Evolutionary conservation across 2,329 filamentous ascomycete species (phyloP).

Genomic region (Ascosphaera aggregata): DNA sequence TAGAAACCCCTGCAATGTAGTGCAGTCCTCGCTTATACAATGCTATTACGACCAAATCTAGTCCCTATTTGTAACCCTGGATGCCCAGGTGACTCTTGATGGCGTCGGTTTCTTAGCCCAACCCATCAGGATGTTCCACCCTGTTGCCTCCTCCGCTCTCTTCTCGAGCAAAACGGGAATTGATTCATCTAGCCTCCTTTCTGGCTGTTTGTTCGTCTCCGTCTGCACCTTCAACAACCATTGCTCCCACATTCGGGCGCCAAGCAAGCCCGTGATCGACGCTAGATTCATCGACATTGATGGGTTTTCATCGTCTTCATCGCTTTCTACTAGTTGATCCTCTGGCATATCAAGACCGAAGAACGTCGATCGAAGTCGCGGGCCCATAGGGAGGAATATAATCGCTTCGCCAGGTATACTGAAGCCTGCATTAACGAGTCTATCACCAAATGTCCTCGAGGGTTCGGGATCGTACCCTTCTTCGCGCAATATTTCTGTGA

Average conservation of each 20-base stretch:
- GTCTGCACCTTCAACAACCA: conserved; percentile 78
- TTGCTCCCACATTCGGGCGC: conserved; percentile 83
- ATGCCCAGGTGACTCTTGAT: background rate
- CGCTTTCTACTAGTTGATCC: conserved; percentile 19
- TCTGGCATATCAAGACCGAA: conserved; percentile 22
- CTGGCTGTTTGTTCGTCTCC: conserved; percentile 50
- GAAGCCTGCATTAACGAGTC: conserved; percentile 56
- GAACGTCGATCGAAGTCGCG: conserved; percentile 12
- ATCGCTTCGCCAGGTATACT: conserved; percentile 61
- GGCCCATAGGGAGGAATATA: conserved; percentile 70
- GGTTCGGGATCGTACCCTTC: conserved; percentile 74
- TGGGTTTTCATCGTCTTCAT: conserved; percentile 16
- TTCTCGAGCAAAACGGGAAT: conserved; percentile 36
- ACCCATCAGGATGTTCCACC: conserved; percentile 36
- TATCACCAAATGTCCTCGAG: conserved; percentile 55
- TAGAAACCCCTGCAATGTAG: no score
- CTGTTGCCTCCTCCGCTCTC: conserved; percentile 31
- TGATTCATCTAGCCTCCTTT: conserved; percentile 29
- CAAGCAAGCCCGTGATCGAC: conserved; percentile 56
- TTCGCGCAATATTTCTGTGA: conserved; percentile 70
- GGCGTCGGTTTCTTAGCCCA: conserved; percentile 30
- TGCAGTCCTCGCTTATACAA: no score
- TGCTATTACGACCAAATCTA: no score
- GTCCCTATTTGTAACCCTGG: no score
- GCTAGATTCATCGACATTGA: conserved; percentile 29